Evolutionary conservation across 2,329 filamentous ascomycete genomes (phyloP), one percentile per base, ranked within the genome.

Genomic region (Cladosporium phlei): DNA sequence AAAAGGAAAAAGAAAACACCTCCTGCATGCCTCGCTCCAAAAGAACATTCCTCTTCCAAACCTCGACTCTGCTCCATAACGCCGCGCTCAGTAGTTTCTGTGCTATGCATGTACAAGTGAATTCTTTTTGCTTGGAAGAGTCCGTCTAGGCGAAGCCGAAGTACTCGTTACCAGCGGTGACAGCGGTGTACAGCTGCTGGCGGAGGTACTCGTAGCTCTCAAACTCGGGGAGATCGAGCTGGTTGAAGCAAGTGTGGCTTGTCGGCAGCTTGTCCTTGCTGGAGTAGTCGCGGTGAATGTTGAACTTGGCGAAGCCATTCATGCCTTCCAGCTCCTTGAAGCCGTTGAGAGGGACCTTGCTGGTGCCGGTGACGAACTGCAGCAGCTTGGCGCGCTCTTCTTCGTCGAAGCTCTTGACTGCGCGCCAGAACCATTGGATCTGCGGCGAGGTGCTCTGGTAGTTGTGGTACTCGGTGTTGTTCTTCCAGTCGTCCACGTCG

Each of bases 401-500:
- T 72, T 97, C 97, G 73, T 97, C 94, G 63, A 96, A 98, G 4
- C 90, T 95, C 59, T 93, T 84, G 33, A 98, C 82, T 20, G 93
- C 93, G 61, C 94, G 85, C 93, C 93, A 98, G 80, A 98, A 98
- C 93, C 93, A 98, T 66, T 97, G 90, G 50, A 98, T 95, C 66
- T 98, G 94, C 34, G 88, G 87, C 3, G 93, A 96, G 0, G 90
- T 91, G 24, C 88, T 85, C 4, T 82, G 88, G 72, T 98, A 98
- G 68, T 97, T 97, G 69, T 97, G 91, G 60, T 98, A 97, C 64
- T 98, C 94, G 2, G 91, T 95, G 69, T 96, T 95, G 70, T 87
- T 89, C 79, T 95, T 96, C 93, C 93, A 98, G 70, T 98, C 93
- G 62, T 98, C 93, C 30, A 97, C 82, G 58, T 98, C 91, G 57